Evolutionary conservation across 768 basidiomycete species (phyloP), one percentile per base, ranked within the genome.

Genomic region (Brasilioporus rufonigricans): DNA sequence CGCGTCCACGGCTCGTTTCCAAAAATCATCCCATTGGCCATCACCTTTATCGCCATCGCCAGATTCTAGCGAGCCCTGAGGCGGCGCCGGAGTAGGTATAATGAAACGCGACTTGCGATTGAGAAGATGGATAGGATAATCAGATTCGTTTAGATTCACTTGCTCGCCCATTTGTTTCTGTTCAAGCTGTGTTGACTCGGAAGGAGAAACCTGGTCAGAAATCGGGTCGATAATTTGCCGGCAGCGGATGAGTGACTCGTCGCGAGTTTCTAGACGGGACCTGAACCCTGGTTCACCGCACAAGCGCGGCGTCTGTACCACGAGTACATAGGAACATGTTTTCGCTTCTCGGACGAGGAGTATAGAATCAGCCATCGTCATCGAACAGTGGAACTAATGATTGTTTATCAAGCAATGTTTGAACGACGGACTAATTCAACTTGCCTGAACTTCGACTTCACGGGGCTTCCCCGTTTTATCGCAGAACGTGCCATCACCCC

Each of bases 201-300:
- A 61, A 19, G 68, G 52, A 39, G 61, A 40, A 11, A 48, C 53
- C 19, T 60, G 53, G 39, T 64, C 63, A 39, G 58, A 29, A 18
- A 32, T 44, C 18, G 58, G 32, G 29, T 66, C 59, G 21, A 93
- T 77, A 58, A 94, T 78, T 71, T 92, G 84, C 44, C 92, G 85
- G 71, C 92, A 94, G 53, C 84, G 84, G 63, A 93, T 86, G 62
- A 79, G 73, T 12, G 85, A 77, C 61, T 91, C 88, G 48, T 84
- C 83, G 46, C 77, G 79, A 36, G 78, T 74, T 59, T 90, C 86
- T 44, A 79, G 79, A 31, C 77, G 82, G 52, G 90, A 89, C 70
- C 82, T 88, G 77, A 99, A 98, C 12, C 94, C 91, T 18, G 94
- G 94, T 63, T 96, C 88, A 55, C 86, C 84, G 66, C 97, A 98